A percentile compares a stretch with the other conserved stretches of the same genome.
Evolutionary conservation across 306 rosid species (phyloP).

Genomic region (Hippophae tibetana): DNA sequence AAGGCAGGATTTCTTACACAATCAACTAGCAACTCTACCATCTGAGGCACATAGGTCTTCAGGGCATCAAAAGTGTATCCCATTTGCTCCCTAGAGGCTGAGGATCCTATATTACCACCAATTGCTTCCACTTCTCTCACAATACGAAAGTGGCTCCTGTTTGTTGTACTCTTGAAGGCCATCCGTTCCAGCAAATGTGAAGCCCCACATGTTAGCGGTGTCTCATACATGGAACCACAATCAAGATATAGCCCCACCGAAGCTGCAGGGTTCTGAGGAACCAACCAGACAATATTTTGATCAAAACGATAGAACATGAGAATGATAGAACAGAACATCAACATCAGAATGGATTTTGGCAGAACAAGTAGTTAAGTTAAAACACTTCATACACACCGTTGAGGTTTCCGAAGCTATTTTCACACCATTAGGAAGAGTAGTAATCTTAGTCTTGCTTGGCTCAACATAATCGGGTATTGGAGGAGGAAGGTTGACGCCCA

Average conservation of each 20-base stretch:
- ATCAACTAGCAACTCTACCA: conserved; percentile 89
- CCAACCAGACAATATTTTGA: conserved; percentile 12
- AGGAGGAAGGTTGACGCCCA: conserved; percentile 54
- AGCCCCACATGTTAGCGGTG: conserved; percentile 67
- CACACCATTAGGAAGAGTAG: conserved; percentile 70
- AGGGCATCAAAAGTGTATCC: conserved; percentile 92
- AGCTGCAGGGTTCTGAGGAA: conserved; percentile 80
- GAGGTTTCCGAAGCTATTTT: conserved; percentile 78
- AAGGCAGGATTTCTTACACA: conserved; percentile 78
- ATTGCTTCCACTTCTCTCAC: conserved; percentile 96
- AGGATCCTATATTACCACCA: conserved; percentile 85
- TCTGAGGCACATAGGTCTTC: conserved; percentile 80
- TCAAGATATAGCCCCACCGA: conserved; percentile 78
- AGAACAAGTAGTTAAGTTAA: background rate
- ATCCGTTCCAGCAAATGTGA: conserved; percentile 84
- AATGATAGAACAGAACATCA: conserved; percentile 3
- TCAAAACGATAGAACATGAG: conserved; percentile 13
- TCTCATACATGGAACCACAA: conserved; percentile 87
- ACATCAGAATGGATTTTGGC: background rate
- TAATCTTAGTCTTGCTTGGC: conserved; percentile 65
- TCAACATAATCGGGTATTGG: conserved; percentile 59
- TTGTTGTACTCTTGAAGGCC: conserved; percentile 94
- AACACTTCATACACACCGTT: conserved; percentile 34
- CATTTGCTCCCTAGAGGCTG: conserved; percentile 95
- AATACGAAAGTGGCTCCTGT: conserved; percentile 86